Percentiles rank a stretch among this genome's conserved stretches.
Conservation (phyloP, 371 early-diverging fungal species). For the Capillidium heterosporum region DNA sequence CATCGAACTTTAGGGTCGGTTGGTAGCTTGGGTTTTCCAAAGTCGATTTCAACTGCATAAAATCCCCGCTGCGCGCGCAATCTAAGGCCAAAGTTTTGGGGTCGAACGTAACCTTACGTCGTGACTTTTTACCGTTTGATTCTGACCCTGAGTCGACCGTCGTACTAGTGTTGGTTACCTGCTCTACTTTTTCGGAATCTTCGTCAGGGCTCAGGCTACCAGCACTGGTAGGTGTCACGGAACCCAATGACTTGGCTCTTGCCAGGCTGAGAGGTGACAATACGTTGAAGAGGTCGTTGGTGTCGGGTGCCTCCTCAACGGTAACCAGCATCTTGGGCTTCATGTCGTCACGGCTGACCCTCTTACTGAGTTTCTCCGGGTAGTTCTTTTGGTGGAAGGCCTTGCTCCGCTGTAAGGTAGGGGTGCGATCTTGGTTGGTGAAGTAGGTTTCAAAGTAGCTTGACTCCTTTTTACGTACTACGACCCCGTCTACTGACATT, state of each 20-base stretch:
- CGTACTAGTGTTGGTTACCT: background rate
- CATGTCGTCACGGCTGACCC: background rate
- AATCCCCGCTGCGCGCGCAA: constrained; percentile 16
- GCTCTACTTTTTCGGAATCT: background rate
- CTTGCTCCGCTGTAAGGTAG: constrained; percentile 1
- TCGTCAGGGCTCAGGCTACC: background rate
- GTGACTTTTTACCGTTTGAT: background rate
- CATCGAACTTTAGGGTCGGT: background rate
- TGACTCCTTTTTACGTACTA: constrained; percentile 6
- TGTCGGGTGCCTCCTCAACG: background rate
- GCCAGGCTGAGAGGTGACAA: background rate
- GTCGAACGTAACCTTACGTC: constrained; percentile 17
- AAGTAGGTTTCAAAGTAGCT: constrained; percentile 5
- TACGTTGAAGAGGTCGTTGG: background rate
- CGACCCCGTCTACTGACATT: constrained; percentile 2
- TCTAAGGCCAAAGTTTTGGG: constrained; percentile 14
- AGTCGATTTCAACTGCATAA: constrained; percentile 9
- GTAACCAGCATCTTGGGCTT: background rate
- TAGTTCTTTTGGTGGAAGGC: background rate
- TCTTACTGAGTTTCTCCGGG: background rate
- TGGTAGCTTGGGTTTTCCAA: constrained; percentile 10
- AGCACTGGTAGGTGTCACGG: background rate
- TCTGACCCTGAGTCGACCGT: no score
- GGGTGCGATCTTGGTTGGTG: background rate
- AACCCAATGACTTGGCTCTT: background rate